Base-by-base conservation (phyloP, 495 filamentous ascomycete genomes). In the Letharia lupina region DNA sequence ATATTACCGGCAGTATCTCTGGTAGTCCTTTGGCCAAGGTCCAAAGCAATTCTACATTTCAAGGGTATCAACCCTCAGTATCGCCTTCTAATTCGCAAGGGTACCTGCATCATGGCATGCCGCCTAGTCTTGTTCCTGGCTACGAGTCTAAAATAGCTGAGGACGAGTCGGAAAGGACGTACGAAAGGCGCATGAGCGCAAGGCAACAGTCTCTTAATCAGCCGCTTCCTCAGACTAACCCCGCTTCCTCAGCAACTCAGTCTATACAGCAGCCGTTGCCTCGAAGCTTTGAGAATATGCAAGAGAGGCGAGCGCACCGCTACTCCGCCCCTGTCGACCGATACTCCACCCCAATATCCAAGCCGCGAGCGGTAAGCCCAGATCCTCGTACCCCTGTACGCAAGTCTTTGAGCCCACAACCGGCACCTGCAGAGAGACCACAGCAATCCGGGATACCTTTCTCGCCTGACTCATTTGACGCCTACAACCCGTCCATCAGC, bases 401-500 rank as follows among this genome's bases (percentile, higher is more conserved):
- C 33, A 93, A 94, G 72, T 93, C 91, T 2, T 81, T 93, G 56
- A 92, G 89, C 71, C 89, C 90, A 1, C 82, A 83, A 13, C 91
- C 90, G 6, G 76, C 77, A 3, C 77, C 84, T 13, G 79, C 82
- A 47, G 77, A 77, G 47, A 80, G 82, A 59, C 76, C 80, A 33
- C 73, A 82, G 0, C 73, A 82, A 1, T 88, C 88, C 0, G 85
- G 83, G 13, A 78, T 89, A 28, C 93, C 94, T 0, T 98, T 96
- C 71, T 90, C 89, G 23, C 94, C 95, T 0, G 94, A 98, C 72
- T 91, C 89, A 20, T 98, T 91, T 73, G 85, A 91, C 63, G 80
- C 82, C 2, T 80, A 91, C 72, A 93, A 93, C 69, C 89, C 90
- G 18, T 63, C 67, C 6, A 74, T 76, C 2, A 67, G 72, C 18